Base-by-base conservation (phyloP, 192 early-diverging fungal species). In the Podila epicladia region DNA sequence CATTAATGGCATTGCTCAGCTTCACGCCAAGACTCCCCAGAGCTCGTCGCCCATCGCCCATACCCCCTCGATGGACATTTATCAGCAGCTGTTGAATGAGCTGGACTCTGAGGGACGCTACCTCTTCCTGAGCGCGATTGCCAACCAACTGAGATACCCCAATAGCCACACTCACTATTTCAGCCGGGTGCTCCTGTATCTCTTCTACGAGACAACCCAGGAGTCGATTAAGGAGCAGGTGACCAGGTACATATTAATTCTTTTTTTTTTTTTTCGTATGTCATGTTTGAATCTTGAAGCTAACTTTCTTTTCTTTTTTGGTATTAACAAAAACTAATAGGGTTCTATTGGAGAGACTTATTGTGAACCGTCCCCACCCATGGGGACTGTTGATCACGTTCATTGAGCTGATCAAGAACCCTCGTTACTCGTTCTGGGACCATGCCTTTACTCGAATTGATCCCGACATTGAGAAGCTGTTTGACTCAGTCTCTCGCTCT, bases 331-430 rank as follows among this genome's bases (percentile, higher is more conserved):
- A 9, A 8, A 24, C 9, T 55, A 55, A 29, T 63, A 93, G 97
- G 13, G 98, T 98, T 12, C 85, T 99, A 62, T 85, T 98, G 66
- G 98, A 99, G 87, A 90, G 98, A 37, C 86, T 98, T 41, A 93
- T 99, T 77, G 98, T 96, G 15, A 98, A 96, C 86, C 87, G 97
- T 55, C 98, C 98, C 26, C 96, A 98, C 85, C 98, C 98, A 59
- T 98, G 97, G 93, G 98, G 98, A 17, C 87, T 99, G 68, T 85
- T 99, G 69, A 95, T 98, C 22, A 98, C 98, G 28, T 96, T 99
- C 74, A 99, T 98, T 64, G 98, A 99, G 82, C 83, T 99, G 72
- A 94, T 99, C 83, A 94, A 95, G 71, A 97, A 98, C 82, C 94
- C 93, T 32, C 67, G 84, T 3, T 85, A 89, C 63, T 82, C 85